Conservation (phyloP, 225 moss, liverwort and hornwort genomes). For the Pseudoscleropodium purum region DNA sequence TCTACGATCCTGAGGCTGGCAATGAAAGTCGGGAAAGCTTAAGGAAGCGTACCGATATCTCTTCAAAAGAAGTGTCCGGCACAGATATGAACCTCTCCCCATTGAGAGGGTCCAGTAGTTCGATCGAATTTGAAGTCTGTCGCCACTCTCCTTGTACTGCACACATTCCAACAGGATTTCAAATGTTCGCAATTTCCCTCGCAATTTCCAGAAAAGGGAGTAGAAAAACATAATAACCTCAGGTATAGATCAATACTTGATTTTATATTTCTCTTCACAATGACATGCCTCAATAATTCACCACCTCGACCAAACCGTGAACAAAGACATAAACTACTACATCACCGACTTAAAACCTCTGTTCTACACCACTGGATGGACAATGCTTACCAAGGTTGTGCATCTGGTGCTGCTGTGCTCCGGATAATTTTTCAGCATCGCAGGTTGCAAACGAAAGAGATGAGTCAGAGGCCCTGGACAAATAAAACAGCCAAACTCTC, state of each 20-base stretch:
- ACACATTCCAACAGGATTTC: neutral
- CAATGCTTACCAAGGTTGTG: conserved; percentile 70
- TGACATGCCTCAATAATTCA: neutral
- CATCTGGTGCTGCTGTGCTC: conserved; percentile 50
- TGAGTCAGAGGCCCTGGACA: conserved; percentile 25
- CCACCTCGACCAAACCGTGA: neutral
- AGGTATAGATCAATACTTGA: neutral
- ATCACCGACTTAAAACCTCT: neutral
- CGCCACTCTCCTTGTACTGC: conserved; percentile 82
- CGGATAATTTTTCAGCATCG: conserved; percentile 59
- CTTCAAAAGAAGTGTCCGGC: conserved; percentile 60
- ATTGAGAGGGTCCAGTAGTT: conserved; percentile 78
- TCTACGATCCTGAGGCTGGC: neutral
- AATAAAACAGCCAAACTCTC: neutral
- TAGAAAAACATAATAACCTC: neutral
- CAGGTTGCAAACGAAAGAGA: conserved; percentile 68
- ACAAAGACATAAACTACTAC: neutral
- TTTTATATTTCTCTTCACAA: neutral
- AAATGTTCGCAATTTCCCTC: neutral
- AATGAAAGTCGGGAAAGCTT: neutral
- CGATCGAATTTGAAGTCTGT: conserved; percentile 51
- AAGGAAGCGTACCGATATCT: conserved; percentile 29
- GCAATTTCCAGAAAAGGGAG: neutral
- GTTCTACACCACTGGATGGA: neutral
- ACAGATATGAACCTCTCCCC: conserved; percentile 78